Base-by-base conservation (phyloP, 139 green algal genomes). In the Picochlorum sp. region DNA sequence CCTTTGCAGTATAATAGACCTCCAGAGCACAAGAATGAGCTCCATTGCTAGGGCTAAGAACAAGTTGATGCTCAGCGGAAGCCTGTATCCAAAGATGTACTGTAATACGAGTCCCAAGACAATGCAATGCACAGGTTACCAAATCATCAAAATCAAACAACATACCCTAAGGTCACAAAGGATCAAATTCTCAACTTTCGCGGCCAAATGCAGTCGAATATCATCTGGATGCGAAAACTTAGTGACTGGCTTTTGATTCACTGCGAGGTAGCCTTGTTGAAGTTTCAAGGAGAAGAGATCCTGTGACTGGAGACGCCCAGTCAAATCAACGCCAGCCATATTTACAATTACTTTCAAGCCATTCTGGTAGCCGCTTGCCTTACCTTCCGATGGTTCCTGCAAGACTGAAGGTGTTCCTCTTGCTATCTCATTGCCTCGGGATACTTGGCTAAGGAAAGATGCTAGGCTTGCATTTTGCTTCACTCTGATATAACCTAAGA, bases 221-320 rank as follows among this genome's bases (percentile, higher is more conserved):
- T 73, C 71, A 3, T 63, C 54, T 16, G 71, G 65, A 7, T 47
- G 56, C 41, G 64, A 73, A 21, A 28, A 24, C 16, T 23, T 32
- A 21, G 70, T 68, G 2, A 73, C 24, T 18, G 64, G n/a, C 16
- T 62, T 54, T 38, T 62, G 57, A 26, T 78, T 60, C 23, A 73
- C 32, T 6, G 49, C 15, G 8, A 68, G 23, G 21, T 10, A 18
- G 0, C 71, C 71, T 32, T 81, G 65, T 62, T 81, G 55, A 51
- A 85, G 61, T 68, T 85, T 81, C 14, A 83, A 34, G 8, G 37
- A 61, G 54, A 83, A 57, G 18, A 85, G 65, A 51, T 85, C 75
- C 23, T 65, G 62, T 28, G 69, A 73, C 59, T 81, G 57, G 9
- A 85, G 72, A 13, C 79, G 44, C 14, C 76, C 65, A 37, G 75